Conservation (phyloP, 2,329 filamentous ascomycete genomes). For the Trichoderma brevicompactum region DNA sequence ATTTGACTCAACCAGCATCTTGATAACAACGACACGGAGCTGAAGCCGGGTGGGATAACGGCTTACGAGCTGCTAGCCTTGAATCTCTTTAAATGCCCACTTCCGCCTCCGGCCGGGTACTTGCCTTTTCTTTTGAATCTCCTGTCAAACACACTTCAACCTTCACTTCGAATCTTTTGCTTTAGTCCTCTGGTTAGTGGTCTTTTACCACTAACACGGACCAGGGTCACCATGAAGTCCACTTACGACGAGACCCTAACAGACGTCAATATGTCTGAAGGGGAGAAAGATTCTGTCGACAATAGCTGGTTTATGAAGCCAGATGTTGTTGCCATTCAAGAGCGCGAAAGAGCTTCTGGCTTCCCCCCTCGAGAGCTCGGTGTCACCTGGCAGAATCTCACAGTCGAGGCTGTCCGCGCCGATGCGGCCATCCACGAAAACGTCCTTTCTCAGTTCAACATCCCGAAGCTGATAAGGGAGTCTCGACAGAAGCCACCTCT, state of each 20-base stretch:
- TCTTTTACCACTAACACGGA: conserved; percentile 20
- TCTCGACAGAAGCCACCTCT: conserved; percentile 59
- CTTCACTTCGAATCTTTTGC: neutral
- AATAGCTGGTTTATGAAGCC: conserved; percentile 54
- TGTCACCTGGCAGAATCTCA: conserved; percentile 67
- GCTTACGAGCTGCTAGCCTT: neutral
- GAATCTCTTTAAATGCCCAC: neutral
- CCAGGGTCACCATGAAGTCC: conserved; percentile 36
- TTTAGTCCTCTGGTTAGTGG: conserved; percentile 9
- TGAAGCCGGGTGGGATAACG: neutral
- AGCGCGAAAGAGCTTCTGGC: conserved; percentile 51
- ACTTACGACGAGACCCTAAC: conserved; percentile 36
- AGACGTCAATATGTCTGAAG: conserved; percentile 32
- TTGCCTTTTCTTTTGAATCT: neutral
- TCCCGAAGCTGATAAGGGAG: conserved; percentile 58
- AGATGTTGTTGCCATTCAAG: conserved; percentile 50
- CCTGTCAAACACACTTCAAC: neutral
- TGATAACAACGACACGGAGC: conserved; percentile 3
- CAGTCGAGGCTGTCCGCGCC: conserved; percentile 63
- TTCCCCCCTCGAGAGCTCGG: conserved; percentile 59
- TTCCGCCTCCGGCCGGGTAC: neutral
- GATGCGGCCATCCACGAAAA: conserved; percentile 70
- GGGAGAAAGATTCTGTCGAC: conserved; percentile 29
- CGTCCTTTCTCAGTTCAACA: conserved; percentile 62
- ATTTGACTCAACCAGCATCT: conserved; percentile 1